A percentile compares a stretch with the other conserved stretches of the same genome.
phyloP scores from a whole-genome alignment of 768 basidiomycete genomes.

The Floccularia luteovirens region DNA sequence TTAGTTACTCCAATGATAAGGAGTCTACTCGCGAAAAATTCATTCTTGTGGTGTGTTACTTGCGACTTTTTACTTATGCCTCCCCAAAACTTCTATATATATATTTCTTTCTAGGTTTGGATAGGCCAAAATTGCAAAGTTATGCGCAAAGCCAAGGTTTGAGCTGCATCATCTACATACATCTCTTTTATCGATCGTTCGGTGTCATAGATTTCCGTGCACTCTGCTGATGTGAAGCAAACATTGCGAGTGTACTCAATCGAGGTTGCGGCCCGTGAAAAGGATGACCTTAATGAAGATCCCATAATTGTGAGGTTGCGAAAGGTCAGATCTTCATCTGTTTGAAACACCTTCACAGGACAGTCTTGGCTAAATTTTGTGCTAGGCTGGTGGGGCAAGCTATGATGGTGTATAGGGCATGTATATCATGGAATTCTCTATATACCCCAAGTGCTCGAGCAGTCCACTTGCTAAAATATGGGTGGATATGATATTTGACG shows the following conservation, averaged over 20 bases:
- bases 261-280: constrained; percentile 80
- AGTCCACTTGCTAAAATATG: too few species aligned
- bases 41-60: constrained; percentile 51
- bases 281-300: constrained; percentile 81
- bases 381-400: constrained; percentile 80
- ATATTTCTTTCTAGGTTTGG: constrained; percentile 42
- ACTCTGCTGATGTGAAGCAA: constrained; percentile 80
- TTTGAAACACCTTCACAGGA: constrained; percentile 6
- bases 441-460: too few species aligned
- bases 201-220: constrained; percentile 76
- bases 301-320: constrained; percentile 76
- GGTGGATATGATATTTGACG: too few species aligned
- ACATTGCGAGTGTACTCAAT: constrained; percentile 76
- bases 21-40: constrained; percentile 87
- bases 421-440: too few species aligned
- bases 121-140: constrained; percentile 79
- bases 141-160: constrained; percentile 88
- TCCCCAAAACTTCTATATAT: background rate
- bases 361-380: constrained; percentile 10
- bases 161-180: constrained; percentile 13
- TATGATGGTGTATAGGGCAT: constrained; percentile 69
- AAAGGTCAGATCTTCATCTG: constrained; percentile 46
- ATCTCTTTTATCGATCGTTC: constrained; percentile 21
- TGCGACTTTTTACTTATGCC: constrained; percentile 1
- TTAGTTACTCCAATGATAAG: constrained; percentile 82